These are phyloP conservation scores for Porphyrellus cyaneotinctus DNA, from an alignment of 768 basidiomycete species.

Conservation along the genomic window DNA sequence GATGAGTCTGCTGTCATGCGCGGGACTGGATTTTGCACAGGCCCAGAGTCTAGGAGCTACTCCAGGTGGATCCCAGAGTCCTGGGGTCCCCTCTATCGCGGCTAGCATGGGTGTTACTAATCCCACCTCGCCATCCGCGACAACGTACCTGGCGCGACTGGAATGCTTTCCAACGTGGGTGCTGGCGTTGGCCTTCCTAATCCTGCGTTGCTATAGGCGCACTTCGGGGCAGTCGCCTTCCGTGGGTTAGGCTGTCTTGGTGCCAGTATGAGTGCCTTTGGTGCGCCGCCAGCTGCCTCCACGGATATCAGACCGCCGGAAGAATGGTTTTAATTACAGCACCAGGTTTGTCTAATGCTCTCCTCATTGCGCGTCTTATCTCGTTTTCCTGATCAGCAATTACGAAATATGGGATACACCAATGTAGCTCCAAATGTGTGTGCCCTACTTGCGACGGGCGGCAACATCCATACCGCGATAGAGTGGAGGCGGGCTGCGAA, in stretches of 20 bases:
- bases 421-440: slow-evolving; percentile 88
- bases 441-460: slow-evolving; percentile 86
- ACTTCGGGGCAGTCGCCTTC: slow-evolving; percentile 13
- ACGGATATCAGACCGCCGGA: slow-evolving; percentile 76
- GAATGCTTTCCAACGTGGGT: slow-evolving; percentile 18
- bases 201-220: slow-evolving; percentile 39
- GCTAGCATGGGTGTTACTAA: slow-evolving; percentile 17
- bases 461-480: slow-evolving; percentile 90
- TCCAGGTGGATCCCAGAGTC: slow-evolving; percentile 51
- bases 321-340: slow-evolving; percentile 86
- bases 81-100: slow-evolving; percentile 46
- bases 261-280: slow-evolving; percentile 14
- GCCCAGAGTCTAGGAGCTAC: slow-evolving; percentile 16
- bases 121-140: slow-evolving; percentile 18
- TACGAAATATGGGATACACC: slow-evolving; percentile 92
- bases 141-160: slow-evolving; percentile 17
- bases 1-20: slow-evolving; percentile 49
- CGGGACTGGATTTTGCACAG: slow-evolving; percentile 36
- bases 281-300: slow-evolving; percentile 36
- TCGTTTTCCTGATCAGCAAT: slow-evolving; percentile 52
- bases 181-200: slow-evolving; percentile 28
- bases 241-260: slow-evolving; percentile 31
- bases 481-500: slow-evolving; percentile 67
- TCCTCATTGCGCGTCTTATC: background rate
- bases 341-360: slow-evolving; percentile 49